Conservation (phyloP, 1,284 basidiomycete genomes). For the Austroboletus novae-zelandiae region DNA sequence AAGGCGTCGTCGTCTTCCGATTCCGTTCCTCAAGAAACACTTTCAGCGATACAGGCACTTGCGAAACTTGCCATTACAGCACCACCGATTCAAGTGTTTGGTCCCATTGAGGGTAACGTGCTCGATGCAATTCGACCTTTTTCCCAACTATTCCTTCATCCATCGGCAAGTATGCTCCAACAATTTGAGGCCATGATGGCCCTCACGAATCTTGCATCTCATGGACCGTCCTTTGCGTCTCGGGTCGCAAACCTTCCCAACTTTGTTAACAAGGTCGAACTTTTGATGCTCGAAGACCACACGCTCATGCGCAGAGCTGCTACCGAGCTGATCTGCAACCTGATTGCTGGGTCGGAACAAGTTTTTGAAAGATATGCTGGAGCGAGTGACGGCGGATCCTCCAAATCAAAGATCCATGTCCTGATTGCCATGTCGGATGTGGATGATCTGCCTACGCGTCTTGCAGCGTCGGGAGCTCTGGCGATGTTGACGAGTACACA, state of each 20-base stretch:
- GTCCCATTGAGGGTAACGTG: conserved; percentile 73
- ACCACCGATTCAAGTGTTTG: conserved; percentile 87
- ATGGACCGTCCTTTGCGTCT: conserved; percentile 60
- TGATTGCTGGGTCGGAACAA: conserved; percentile 73
- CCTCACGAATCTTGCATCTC: conserved; percentile 91
- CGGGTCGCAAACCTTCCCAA: conserved; percentile 62
- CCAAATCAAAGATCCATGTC: conserved; percentile 72
- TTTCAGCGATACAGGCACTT: conserved; percentile 82
- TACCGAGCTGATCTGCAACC: conserved; percentile 92
- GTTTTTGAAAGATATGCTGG: conserved; percentile 73
- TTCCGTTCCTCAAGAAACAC: conserved; percentile 20
- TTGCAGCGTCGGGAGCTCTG: conserved; percentile 84
- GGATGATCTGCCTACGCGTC: conserved; percentile 76
- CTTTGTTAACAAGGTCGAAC: conserved; percentile 69
- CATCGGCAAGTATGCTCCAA: conserved; percentile 72
- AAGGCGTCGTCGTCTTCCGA: conserved; percentile 31
- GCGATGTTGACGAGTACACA: conserved; percentile 72
- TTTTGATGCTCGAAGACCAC: conserved; percentile 85
- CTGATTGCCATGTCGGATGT: conserved; percentile 83
- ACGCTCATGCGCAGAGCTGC: conserved; percentile 81
- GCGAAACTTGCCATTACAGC: conserved; percentile 92
- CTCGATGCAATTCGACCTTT: conserved; percentile 81
- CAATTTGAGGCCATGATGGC: conserved; percentile 94
- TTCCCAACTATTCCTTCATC: conserved; percentile 65
- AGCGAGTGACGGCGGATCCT: conserved; percentile 27